Conservation (phyloP, 164 flowering plant species). For the Dillenia turbinata region DNA sequence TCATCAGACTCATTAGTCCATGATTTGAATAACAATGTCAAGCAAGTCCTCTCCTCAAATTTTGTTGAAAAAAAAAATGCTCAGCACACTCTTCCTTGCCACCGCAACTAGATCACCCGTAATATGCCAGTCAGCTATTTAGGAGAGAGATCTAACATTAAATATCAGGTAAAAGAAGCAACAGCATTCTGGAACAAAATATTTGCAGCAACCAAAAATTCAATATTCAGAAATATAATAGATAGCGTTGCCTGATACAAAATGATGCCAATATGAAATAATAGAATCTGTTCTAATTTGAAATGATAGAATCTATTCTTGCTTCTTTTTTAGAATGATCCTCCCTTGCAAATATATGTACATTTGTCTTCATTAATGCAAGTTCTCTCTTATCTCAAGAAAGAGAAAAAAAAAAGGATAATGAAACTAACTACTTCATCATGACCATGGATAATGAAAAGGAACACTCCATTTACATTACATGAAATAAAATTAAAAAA, state of each 20-base stretch:
- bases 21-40: conserved; percentile 42
- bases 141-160: neutral
- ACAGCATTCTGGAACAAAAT: too few relatives aligned
- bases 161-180: too few relatives aligned
- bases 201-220: too few relatives aligned
- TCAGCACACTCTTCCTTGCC: conserved; percentile 47
- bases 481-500: too few relatives aligned
- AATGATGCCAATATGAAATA: neutral
- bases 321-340: too few relatives aligned
- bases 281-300: neutral
- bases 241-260: too few relatives aligned
- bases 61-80: conserved; percentile 58
- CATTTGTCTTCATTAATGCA: too few relatives aligned
- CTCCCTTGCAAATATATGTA: neutral
- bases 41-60: conserved; percentile 45
- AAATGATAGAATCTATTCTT: too few relatives aligned
- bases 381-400: too few relatives aligned
- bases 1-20: conserved; percentile 38
- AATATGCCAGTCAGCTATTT: conserved; percentile 69
- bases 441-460: neutral
- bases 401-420: neutral
- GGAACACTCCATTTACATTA: too few relatives aligned
- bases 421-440: neutral
- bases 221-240: too few relatives aligned
- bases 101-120: conserved; percentile 61